Evolutionary conservation across 2,329 filamentous ascomycete genomes (phyloP), one percentile per base, ranked within the genome.

Genomic region (Pseudogymnoascus destructans): DNA sequence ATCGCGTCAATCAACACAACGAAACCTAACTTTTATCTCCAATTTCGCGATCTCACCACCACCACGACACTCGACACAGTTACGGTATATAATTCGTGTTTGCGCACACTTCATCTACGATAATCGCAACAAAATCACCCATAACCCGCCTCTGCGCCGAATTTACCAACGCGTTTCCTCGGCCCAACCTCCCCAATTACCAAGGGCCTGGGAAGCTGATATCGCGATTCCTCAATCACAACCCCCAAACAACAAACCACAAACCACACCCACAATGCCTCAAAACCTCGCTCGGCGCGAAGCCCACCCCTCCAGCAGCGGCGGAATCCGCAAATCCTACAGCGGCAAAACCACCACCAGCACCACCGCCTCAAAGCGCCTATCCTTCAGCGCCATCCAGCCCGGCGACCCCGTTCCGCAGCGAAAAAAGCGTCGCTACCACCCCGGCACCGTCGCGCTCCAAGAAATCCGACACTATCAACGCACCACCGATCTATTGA

Each of bases 381-480:
- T 52, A n/a, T 52, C 46, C 46, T 52, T 30, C 46, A 30, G 25
- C 46, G 25, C 46, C n/a, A 30, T 56, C 54, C 30, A 56, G 33
- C 54, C 86, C 65, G 87, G 87, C 60, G 86, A 90, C 66, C 86
- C 87, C 27, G 73, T 87, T 49, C 86, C 86, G 1, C 75, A 78
- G 60, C 74, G 73, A 60, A 77, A 78, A 63, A 81, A 78, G 63
- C 79, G 79, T 63, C 80, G 87, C 64, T 90, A 89, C 68, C 80
- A 76, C 59, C 87, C 87, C 1, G 90, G 90, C 68, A 96, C 91
- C 42, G 79, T 89, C 64, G 92, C 93, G 58, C 79, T 97, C 58
- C 86, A 87, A 73, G 92, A 97, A 75, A 97, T 97, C 71, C 80
- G 91, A 70, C 83, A 82, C 67, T 95, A 95, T 72, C 93, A 97